phyloP scores from a whole-genome alignment of 2,329 filamentous ascomycete genomes.

The Chrysoporthe austroafricana region DNA sequence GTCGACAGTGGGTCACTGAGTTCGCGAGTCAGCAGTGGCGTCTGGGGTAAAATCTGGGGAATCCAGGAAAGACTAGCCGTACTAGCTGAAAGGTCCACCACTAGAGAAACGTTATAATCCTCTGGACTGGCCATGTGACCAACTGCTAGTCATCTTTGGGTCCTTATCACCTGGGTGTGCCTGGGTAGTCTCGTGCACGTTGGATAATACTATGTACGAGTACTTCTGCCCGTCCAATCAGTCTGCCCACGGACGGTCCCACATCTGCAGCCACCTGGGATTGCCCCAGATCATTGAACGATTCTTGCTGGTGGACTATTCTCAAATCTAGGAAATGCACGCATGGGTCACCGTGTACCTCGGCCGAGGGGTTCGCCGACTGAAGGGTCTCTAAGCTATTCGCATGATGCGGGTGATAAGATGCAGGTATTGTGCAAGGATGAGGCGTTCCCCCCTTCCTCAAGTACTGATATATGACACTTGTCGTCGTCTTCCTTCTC shows the following conservation, averaged over 20 bases:
- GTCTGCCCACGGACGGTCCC: neutral
- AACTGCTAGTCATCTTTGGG: neutral
- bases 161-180: too few species aligned
- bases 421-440: neutral
- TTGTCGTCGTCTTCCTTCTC: neutral
- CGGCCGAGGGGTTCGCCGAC: neutral
- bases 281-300: neutral
- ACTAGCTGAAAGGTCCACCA: neutral
- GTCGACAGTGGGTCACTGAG: too few species aligned
- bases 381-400: neutral
- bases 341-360: neutral
- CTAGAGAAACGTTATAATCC: neutral
- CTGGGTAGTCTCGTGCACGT: neutral
- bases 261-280: neutral
- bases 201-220: neutral
- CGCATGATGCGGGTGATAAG: neutral
- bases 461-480: neutral
- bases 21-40: neutral
- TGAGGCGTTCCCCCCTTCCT: neutral
- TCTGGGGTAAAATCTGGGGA: slow-evolving; percentile 19
- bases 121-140: neutral
- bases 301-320: neutral
- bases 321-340: neutral
- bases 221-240: neutral
- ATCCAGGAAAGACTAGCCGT: neutral